Conservation (phyloP, 148 eudicot species). For the Chenopodium berlandieri region DNA sequence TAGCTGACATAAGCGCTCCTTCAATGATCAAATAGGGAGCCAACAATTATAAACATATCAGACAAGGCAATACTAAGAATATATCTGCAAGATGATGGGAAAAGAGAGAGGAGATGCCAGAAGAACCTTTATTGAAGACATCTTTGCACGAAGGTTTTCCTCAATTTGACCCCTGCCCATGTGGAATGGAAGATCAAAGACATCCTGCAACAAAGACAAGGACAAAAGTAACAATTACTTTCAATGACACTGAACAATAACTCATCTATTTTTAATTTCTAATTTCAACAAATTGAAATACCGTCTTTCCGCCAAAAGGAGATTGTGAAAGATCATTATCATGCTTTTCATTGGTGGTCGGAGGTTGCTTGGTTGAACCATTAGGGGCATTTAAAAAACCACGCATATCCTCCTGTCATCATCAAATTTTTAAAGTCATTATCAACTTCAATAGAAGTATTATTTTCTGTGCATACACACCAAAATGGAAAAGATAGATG, state of each 20-base stretch:
- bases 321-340: conserved; percentile 73
- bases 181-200: conserved; percentile 96
- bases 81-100: not conserved
- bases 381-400: conserved; percentile 93
- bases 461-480: not conserved
- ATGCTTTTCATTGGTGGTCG: conserved; percentile 44
- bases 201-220: conserved; percentile 54
- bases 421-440: not conserved
- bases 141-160: conserved; percentile 86
- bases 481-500: not conserved
- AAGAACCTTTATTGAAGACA: conserved; percentile 87
- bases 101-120: not conserved
- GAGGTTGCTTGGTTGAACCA: conserved; percentile 67
- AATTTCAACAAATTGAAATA: conserved; percentile 28
- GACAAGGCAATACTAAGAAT: conserved; percentile 14
- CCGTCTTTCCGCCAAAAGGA: conserved; percentile 97
- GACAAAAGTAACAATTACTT: not conserved
- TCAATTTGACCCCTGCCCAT: conserved; percentile 98
- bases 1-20: conserved; percentile 90
- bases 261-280: not conserved
- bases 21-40: conserved; percentile 12
- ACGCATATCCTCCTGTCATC: conserved; percentile 90
- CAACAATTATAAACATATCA: conserved; percentile 13
- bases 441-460: not conserved
- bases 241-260: not conserved